Percentiles rank a stretch among this genome's conserved stretches.
These are phyloP conservation scores for Xylaria sp. DNA, from an alignment of 2,329 filamentous ascomycete genomes.

Conservation along the genomic window DNA sequence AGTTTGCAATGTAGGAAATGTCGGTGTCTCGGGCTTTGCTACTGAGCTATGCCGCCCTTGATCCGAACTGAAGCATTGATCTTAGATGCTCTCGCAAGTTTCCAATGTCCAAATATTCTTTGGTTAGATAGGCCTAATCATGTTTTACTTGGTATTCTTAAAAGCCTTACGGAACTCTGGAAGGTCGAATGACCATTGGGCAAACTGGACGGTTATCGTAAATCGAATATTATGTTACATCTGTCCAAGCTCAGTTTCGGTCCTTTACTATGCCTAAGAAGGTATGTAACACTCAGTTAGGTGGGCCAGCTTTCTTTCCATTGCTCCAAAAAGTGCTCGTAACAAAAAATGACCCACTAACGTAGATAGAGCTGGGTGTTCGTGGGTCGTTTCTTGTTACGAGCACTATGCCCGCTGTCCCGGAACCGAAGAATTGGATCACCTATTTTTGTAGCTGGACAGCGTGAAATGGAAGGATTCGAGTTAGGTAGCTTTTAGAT, in stretches of 20 bases:
- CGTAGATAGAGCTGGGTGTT: too few relatives aligned
- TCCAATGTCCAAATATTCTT: background rate
- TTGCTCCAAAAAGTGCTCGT: too few relatives aligned
- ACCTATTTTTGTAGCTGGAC: background rate
- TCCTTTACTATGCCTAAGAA: background rate
- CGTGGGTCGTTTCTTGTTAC: too few relatives aligned
- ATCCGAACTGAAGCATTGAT: background rate
- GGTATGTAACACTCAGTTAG: background rate
- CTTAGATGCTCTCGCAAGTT: background rate
- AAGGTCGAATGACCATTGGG: background rate
- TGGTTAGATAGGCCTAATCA: background rate
- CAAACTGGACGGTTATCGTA: background rate
- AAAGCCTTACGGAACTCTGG: background rate
- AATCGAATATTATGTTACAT: background rate
- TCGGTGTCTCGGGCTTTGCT: background rate
- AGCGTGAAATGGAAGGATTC: background rate
- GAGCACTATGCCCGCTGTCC: too few relatives aligned
- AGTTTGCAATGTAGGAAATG: background rate
- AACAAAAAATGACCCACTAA: too few relatives aligned
- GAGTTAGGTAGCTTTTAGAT: background rate
- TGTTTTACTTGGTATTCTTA: background rate
- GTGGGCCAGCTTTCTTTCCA: background rate
- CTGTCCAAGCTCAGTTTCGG: background rate
- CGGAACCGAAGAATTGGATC: constrained; percentile 10
- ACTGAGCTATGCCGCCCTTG: background rate